Evolutionary conservation across 2,329 filamentous ascomycete species (phyloP).

Genomic region (Calonectria pseudoturangicola): DNA sequence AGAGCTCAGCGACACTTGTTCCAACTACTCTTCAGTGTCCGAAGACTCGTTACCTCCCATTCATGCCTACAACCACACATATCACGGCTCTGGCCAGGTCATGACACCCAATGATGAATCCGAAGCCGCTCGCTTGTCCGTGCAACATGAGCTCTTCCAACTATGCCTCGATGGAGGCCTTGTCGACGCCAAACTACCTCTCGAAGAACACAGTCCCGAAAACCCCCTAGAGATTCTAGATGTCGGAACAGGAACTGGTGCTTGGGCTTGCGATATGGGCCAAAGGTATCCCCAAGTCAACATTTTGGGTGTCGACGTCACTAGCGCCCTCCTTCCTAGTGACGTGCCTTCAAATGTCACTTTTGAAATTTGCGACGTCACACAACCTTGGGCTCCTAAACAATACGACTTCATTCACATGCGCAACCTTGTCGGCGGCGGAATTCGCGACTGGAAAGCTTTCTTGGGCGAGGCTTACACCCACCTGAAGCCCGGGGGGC

Average conservation of each 20-base stretch:
- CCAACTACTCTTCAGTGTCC: conserved; percentile 60
- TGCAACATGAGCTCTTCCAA: conserved; percentile 61
- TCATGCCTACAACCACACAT: conserved; percentile 59
- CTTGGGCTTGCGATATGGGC: conserved; percentile 67
- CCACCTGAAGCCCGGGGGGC: conserved; percentile 65
- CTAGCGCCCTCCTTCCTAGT: conserved; percentile 62
- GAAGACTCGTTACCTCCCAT: conserved; percentile 59
- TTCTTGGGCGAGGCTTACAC: conserved; percentile 61
- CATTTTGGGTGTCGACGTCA: conserved; percentile 65
- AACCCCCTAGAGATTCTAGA: conserved; percentile 61
- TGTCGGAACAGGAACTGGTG: conserved; percentile 64
- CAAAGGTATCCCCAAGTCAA: conserved; percentile 62
- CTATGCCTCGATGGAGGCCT: conserved; percentile 59
- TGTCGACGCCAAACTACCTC: conserved; percentile 57
- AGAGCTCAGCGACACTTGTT: conserved; percentile 55
- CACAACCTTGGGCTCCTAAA: conserved; percentile 64
- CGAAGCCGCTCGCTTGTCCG: conserved; percentile 56
- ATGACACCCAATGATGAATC: conserved; percentile 60
- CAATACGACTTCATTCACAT: conserved; percentile 66
- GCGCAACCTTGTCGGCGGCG: conserved; percentile 66
- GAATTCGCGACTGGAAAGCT: conserved; percentile 64
- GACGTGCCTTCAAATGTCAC: conserved; percentile 75
- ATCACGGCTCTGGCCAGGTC: conserved; percentile 60
- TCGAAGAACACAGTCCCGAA: conserved; percentile 49
- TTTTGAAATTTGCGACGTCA: conserved; percentile 76